These are phyloP conservation scores for Rhodomyrtus tomentosa DNA, from an alignment of 345 rosid species.

Conservation along the genomic window DNA sequence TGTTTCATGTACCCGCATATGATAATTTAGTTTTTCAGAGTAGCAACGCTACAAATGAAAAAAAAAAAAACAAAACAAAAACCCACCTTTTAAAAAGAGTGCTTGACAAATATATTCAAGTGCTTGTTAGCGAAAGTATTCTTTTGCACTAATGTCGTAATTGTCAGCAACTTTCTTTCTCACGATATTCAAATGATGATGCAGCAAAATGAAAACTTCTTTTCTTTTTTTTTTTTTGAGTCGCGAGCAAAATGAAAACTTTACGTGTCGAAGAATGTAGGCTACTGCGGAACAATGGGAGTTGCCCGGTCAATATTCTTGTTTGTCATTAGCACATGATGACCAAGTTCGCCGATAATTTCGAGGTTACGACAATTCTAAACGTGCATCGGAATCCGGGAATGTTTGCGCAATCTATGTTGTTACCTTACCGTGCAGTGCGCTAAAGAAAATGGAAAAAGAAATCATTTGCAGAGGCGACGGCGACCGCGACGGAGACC, in stretches of 20 bases:
- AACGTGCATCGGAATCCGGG: background rate
- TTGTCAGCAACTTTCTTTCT: no score
- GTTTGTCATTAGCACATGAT: background rate
- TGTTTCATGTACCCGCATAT: background rate
- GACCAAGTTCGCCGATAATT: background rate
- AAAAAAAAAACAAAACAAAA: background rate
- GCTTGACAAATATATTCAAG: background rate
- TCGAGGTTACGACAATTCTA: background rate
- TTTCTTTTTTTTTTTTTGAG: no score
- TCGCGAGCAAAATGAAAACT: background rate
- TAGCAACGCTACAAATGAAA: background rate
- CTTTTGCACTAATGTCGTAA: background rate
- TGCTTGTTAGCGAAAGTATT: background rate
- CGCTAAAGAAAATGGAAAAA: background rate
- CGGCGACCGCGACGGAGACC: no score
- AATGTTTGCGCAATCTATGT: background rate
- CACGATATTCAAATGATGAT: background rate
- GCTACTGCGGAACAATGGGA: background rate
- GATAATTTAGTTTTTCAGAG: background rate
- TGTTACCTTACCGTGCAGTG: constrained; percentile 2
- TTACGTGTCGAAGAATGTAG: background rate
- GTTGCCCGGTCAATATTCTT: background rate
- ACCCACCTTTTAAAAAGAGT: background rate
- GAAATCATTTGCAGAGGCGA: background rate
- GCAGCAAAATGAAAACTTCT: background rate